Base-by-base conservation (phyloP, 2,329 filamentous ascomycete genomes). In the Incumbomyces delicatus region DNA sequence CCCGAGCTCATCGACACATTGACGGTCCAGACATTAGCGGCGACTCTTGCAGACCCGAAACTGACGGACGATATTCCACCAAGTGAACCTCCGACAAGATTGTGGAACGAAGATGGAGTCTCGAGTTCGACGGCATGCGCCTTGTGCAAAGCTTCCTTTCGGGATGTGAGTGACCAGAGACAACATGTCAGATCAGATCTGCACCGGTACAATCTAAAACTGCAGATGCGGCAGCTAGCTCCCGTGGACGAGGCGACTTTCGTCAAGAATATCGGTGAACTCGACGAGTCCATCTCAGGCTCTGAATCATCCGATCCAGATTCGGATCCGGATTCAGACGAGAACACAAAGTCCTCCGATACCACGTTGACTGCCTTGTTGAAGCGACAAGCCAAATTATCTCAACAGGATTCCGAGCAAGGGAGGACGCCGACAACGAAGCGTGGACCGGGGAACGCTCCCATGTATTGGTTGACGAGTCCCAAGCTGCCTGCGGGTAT, bases 141-240 rank as follows among this genome's bases (percentile, higher is more conserved):
- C 1, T 73, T 96, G 3, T 98, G 92, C 66, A 72, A 75, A 33
- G 73, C 88, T 32, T 71, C 75, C 4, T 95, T 94, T 58, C 60
- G 73, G 29, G 82, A 75, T 8, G 74, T 94, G 6, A 74, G 80
- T 50, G 90, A 96, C 51, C 90, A 96, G 62, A 78, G 87, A 51
- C 76, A 79, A 49, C 92, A 98, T 66, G 80, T 87, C 48, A 85
- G 86, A 58, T 95, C 90, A 8, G 92, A 98, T 60, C 74, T 94
- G 41, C 92, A 98, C 64, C 78, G 83, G 54, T 98, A 95, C 68
- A 98, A 98, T 62, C 68, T 96, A 51, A 96, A 95, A 66, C 85
- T 90, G 62, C 94, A 87, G 69, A 69, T 95, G 47, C 80, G 87
- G 39, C 86, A 86, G 0, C 73, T 75, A 48, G 75, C 74, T 8